Percentiles rank a stretch among this genome's conserved stretches.
Evolutionary conservation across 331 rosid genomes (phyloP).

Genomic region (Stylosanthes scabra): DNA sequence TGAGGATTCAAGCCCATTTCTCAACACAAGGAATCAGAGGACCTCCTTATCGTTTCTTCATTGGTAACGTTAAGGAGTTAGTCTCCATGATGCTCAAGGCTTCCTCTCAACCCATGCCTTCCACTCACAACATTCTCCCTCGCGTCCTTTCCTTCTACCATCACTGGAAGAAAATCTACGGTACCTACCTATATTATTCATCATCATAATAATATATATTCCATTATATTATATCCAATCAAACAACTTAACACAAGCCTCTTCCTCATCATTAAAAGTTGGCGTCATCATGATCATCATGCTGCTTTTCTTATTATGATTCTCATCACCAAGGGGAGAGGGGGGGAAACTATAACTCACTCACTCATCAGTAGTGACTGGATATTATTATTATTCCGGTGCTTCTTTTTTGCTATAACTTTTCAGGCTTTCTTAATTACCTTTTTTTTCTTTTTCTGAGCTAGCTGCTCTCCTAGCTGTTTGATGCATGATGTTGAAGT

Average conservation of each 20-base stretch:
- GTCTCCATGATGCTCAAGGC: conserved; percentile 88
- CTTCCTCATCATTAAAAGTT: too few species aligned
- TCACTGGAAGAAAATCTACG: conserved; percentile 96
- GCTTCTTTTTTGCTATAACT: conserved; percentile 50
- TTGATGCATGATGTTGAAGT: conserved; percentile 64
- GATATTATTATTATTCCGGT: conserved; percentile 31
- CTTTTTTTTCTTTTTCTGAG: conserved; percentile 37
- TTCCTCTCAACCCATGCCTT: conserved; percentile 90
- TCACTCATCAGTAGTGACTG: conserved; percentile 5
- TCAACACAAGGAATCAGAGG: conserved; percentile 88
- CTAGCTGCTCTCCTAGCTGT: conserved; percentile 33
- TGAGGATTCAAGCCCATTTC: conserved; percentile 78
- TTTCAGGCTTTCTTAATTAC: conserved; percentile 57
- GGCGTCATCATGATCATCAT: too few species aligned
- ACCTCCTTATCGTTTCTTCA: conserved; percentile 96
- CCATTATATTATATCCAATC: too few species aligned
- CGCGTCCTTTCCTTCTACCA: conserved; percentile 96
- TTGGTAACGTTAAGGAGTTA: conserved; percentile 83
- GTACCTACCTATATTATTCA: conserved; percentile 42
- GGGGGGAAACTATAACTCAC: too few species aligned
- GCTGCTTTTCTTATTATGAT: conserved; percentile 1
- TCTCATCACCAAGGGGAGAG: background rate
- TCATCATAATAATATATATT: too few species aligned
- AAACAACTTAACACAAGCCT: too few species aligned
- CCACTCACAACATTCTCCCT: conserved; percentile 95